Evolutionary conservation across 768 basidiomycete genomes (phyloP).

Genomic region (Artomyces pyxidatus): DNA sequence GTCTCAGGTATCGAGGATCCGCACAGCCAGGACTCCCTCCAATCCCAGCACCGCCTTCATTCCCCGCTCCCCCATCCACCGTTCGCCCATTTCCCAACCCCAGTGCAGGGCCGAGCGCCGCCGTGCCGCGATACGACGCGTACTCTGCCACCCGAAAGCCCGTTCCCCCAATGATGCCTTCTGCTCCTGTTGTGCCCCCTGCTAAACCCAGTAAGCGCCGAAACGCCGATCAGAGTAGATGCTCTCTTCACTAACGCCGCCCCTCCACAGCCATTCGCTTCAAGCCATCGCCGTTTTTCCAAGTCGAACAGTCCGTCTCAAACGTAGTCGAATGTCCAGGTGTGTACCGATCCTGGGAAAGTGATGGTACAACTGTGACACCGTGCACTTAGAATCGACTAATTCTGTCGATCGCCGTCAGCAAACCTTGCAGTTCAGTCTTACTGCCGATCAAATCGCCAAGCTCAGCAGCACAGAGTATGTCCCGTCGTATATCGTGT

Average conservation of each 20-base stretch:
- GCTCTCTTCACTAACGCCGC: constrained; percentile 6
- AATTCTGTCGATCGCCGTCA: constrained; percentile 72
- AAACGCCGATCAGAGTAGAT: constrained; percentile 16
- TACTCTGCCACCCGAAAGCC: constrained; percentile 52
- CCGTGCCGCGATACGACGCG: constrained; percentile 29
- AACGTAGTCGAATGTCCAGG: constrained; percentile 71
- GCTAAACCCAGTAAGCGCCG: constrained; percentile 20
- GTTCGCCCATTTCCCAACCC: background rate
- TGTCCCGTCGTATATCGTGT: background rate
- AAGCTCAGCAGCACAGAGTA: constrained; percentile 46
- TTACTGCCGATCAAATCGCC: constrained; percentile 53
- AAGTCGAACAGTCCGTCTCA: constrained; percentile 58
- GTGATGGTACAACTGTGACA: constrained; percentile 4
- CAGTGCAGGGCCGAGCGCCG: background rate
- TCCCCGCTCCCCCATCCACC: background rate
- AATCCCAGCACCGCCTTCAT: background rate
- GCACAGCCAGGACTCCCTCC: too few relatives aligned
- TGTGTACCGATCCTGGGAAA: constrained; percentile 22
- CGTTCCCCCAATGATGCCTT: constrained; percentile 11
- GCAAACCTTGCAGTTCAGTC: constrained; percentile 51
- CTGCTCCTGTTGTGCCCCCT: constrained; percentile 29
- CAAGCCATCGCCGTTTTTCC: constrained; percentile 74
- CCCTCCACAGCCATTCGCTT: constrained; percentile 53
- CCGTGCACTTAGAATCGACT: constrained; percentile 49
- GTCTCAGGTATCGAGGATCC: background rate